phyloP scores from a whole-genome alignment of 495 filamentous ascomycete genomes.

The Aspergillus conjunctus region DNA sequence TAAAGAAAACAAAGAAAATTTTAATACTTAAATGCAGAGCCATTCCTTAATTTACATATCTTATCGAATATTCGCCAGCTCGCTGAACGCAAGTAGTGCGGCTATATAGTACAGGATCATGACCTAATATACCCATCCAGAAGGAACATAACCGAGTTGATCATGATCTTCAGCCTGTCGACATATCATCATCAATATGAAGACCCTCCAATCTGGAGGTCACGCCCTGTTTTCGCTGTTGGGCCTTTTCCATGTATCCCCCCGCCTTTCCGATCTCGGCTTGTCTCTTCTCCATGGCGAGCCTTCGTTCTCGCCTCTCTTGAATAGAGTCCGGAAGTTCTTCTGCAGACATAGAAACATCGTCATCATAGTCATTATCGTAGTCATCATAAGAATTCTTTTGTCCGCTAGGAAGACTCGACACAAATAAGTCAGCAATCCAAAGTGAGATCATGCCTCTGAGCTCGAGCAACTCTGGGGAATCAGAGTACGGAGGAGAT shows the following conservation, averaged over 20 bases:
- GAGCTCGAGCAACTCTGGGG: slow-evolving; percentile 58
- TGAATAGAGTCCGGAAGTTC: slow-evolving; percentile 29
- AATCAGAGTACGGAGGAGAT: slow-evolving; percentile 64
- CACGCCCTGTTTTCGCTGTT: slow-evolving; percentile 37
- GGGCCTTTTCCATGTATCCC: slow-evolving; percentile 42
- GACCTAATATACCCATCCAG: not conserved
- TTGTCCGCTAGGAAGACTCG: slow-evolving; percentile 28
- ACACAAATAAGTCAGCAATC: slow-evolving; percentile 61
- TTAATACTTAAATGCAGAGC: too few relatives aligned
- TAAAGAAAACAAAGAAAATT: too few relatives aligned
- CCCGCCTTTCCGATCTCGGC: slow-evolving; percentile 36
- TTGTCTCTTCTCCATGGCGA: slow-evolving; percentile 39
- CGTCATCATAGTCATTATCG: slow-evolving; percentile 22
- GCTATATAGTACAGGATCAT: not conserved
- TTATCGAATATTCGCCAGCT: too few relatives aligned
- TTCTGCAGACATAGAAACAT: slow-evolving; percentile 28
- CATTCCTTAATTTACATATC: too few relatives aligned
- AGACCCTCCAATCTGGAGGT: slow-evolving; percentile 36
- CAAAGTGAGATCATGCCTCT: slow-evolving; percentile 69
- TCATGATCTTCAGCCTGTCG: slow-evolving; percentile 52
- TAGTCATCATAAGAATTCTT: slow-evolving; percentile 25
- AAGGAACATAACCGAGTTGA: slow-evolving; percentile 12
- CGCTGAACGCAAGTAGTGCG: too few relatives aligned
- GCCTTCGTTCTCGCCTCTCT: slow-evolving; percentile 34
- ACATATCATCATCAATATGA: slow-evolving; percentile 34